phyloP scores from a whole-genome alignment of 495 filamentous ascomycete genomes.

The Parathielavia appendiculata region DNA sequence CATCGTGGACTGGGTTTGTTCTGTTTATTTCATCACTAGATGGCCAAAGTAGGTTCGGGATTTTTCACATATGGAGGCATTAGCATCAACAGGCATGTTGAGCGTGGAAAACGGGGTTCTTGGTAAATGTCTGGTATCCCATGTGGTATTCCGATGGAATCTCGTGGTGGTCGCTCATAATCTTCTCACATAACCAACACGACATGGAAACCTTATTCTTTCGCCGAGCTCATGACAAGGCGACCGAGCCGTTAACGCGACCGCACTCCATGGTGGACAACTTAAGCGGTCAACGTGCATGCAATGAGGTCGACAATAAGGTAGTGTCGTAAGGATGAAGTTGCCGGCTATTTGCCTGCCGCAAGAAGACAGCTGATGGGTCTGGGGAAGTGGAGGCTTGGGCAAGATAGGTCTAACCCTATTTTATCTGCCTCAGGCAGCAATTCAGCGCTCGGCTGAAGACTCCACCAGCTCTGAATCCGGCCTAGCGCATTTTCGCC shows the following conservation, averaged over 20 bases:
- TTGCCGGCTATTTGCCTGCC: not conserved
- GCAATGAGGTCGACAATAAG: not conserved
- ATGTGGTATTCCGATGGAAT: no score
- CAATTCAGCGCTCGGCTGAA: conserved; percentile 33
- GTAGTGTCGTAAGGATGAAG: no score
- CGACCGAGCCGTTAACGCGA: no score
- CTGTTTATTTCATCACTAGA: no score
- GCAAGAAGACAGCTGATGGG: conserved; percentile 14
- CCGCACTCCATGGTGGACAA: no score
- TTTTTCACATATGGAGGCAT: not conserved
- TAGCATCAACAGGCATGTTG: not conserved
- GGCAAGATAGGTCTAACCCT: conserved; percentile 44
- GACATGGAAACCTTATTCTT: no score
- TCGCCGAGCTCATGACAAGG: no score
- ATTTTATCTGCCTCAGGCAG: conserved; percentile 39
- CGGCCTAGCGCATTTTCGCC: conserved; percentile 33
- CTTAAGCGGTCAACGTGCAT: not conserved
- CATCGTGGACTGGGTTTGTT: no score
- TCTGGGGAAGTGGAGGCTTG: conserved; percentile 11
- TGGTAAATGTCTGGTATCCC: not conserved
- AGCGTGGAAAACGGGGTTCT: not conserved
- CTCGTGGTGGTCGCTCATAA: no score
- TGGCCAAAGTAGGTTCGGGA: not conserved
- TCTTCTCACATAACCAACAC: not conserved
- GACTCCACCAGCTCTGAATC: conserved; percentile 30